Evolutionary conservation across 768 basidiomycete genomes (phyloP).

Genomic region (Macrolepiota dolichaula): DNA sequence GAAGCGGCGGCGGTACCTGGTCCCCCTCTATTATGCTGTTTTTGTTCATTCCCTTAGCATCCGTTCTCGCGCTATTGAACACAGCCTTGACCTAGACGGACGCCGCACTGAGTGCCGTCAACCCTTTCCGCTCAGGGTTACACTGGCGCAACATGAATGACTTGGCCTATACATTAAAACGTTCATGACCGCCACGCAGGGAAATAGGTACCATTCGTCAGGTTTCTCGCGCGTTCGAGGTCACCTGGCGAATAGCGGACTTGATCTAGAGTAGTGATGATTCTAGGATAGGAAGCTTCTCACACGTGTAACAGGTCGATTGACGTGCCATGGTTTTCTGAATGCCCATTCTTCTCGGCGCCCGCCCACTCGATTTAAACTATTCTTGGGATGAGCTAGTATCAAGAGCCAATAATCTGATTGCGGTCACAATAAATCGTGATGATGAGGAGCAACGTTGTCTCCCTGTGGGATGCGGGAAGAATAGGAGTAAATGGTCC

Average conservation of each 20-base stretch:
- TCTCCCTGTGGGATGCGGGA: neutral
- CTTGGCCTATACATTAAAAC: neutral
- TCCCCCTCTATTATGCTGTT: neutral
- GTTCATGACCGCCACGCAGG: neutral
- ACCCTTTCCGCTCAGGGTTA: neutral
- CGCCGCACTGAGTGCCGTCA: neutral
- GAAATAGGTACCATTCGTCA: neutral
- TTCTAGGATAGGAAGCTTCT: neutral
- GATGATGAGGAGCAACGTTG: constrained; percentile 11
- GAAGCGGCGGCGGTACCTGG: constrained; percentile 1
- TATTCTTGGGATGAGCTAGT: constrained; percentile 14
- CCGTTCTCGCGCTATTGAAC: neutral
- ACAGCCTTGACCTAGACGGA: neutral
- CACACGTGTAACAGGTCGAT: neutral
- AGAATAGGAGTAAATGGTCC: neutral
- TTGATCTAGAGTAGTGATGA: neutral
- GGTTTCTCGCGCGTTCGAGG: neutral
- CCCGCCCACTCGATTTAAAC: neutral
- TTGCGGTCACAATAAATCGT: neutral
- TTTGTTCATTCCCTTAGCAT: constrained; percentile 2
- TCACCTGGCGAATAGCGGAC: neutral
- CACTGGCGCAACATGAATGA: neutral
- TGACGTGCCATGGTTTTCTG: neutral
- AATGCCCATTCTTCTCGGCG: neutral
- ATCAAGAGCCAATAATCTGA: neutral